phyloP scores from a whole-genome alignment of 495 filamentous ascomycete species.

The Neurospora africana region DNA sequence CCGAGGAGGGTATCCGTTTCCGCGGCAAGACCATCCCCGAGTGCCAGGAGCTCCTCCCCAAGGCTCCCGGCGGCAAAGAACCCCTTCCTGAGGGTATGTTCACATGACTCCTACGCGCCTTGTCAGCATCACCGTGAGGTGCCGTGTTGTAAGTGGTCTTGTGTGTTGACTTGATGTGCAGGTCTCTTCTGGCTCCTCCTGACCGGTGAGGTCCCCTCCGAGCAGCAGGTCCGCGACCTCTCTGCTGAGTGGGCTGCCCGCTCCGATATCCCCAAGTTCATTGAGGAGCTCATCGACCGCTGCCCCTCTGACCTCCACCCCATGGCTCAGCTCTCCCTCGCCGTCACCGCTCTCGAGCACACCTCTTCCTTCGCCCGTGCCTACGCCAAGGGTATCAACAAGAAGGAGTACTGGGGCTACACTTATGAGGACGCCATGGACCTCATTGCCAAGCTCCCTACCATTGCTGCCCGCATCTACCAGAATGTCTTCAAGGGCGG shows the following conservation, averaged over 20 bases:
- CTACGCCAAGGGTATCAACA: constrained; percentile 96
- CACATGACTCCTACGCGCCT: background rate
- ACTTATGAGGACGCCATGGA: constrained; percentile 99
- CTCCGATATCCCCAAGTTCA: constrained; percentile 88
- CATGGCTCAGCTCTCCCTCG: constrained; percentile 98
- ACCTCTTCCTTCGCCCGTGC: constrained; percentile 95
- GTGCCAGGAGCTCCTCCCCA: constrained; percentile 93
- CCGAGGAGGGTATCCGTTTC: constrained; percentile 98
- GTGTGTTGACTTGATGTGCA: constrained; percentile 21
- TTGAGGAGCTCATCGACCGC: constrained; percentile 98
- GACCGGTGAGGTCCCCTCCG: constrained; percentile 91
- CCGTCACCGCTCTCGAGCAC: constrained; percentile 95
- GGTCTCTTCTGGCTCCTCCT: constrained; percentile 99
- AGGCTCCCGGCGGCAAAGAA: constrained; percentile 90
- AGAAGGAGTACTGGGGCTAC: constrained; percentile 98
- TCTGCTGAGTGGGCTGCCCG: constrained; percentile 98
- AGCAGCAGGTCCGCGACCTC: constrained; percentile 94
- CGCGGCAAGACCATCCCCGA: constrained; percentile 97
- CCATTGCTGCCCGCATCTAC: constrained; percentile 96
- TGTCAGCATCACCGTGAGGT: background rate
- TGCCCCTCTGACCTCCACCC: constrained; percentile 97
- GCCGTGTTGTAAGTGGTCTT: background rate
- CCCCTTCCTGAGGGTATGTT: constrained; percentile 80
- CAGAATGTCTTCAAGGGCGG: constrained; percentile 99
- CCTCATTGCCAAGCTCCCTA: constrained; percentile 97